Conservation (phyloP, 2,329 filamentous ascomycete species). For the Apiospora rasikravindrae region DNA sequence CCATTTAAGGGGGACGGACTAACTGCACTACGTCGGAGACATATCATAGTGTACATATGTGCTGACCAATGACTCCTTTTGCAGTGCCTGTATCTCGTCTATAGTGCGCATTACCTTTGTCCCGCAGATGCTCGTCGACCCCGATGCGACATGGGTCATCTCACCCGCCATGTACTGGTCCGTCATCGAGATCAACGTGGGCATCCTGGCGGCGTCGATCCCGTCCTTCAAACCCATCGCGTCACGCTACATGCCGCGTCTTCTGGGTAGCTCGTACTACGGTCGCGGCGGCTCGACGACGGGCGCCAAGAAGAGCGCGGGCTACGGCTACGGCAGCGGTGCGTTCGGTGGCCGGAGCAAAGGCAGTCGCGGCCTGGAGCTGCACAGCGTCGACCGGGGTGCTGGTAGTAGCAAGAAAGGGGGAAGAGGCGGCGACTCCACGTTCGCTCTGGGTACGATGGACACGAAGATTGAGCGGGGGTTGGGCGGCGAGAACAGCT, state of each 20-base stretch:
- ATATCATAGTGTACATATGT: neutral
- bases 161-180: slow-evolving; percentile 49
- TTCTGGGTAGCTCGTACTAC: slow-evolving; percentile 34
- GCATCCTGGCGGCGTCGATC: slow-evolving; percentile 43
- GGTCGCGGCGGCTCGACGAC: neutral
- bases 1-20: neutral
- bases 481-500: slow-evolving; percentile 22
- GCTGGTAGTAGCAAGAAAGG: slow-evolving; percentile 13
- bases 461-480: slow-evolving; percentile 16
- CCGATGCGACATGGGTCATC: slow-evolving; percentile 42
- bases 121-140: slow-evolving; percentile 45
- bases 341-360: slow-evolving; percentile 10
- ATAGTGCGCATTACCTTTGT: slow-evolving; percentile 53
- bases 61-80: neutral
- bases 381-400: slow-evolving; percentile 21
- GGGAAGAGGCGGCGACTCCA: neutral
- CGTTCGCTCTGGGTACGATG: neutral
- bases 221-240: slow-evolving; percentile 41
- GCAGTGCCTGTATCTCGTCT: slow-evolving; percentile 50
- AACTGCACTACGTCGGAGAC: neutral
- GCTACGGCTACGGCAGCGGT: neutral
- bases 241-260: slow-evolving; percentile 45
- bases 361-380: slow-evolving; percentile 16
- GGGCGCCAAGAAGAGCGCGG: neutral
- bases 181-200: slow-evolving; percentile 42